These are phyloP conservation scores for Pharnaceum exiguum DNA, from an alignment of 148 eudicot species.

Conservation along the genomic window DNA sequence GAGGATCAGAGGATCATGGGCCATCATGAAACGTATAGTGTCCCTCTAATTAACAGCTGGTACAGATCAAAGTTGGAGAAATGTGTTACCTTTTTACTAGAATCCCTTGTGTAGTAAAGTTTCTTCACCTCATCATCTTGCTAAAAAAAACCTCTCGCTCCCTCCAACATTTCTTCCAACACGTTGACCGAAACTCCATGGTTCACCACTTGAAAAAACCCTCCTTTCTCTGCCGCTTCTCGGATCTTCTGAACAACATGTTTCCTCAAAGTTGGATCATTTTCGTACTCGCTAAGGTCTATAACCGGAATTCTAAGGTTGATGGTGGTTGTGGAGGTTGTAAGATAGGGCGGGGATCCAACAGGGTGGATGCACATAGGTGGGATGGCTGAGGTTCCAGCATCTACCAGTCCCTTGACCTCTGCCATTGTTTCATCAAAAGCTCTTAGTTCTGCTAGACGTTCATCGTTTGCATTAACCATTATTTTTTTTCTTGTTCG, in stretches of 20 bases:
- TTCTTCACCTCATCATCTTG: slow-evolving; percentile 35
- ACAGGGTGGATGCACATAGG: slow-evolving; percentile 25
- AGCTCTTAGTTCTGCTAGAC: slow-evolving; percentile 32
- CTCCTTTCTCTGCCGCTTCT: slow-evolving; percentile 30
- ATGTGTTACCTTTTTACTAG: slow-evolving; percentile 17
- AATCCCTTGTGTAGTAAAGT: slow-evolving; percentile 31
- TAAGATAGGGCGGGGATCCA: neutral
- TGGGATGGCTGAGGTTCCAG: slow-evolving; percentile 35
- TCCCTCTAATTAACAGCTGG: slow-evolving; percentile 33
- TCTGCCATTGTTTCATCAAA: slow-evolving; percentile 60
- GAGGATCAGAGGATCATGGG: slow-evolving; percentile 32
- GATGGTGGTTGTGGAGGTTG: neutral
- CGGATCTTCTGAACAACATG: slow-evolving; percentile 16
- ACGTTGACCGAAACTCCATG: slow-evolving; percentile 35
- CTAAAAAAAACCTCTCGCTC: slow-evolving; percentile 35
- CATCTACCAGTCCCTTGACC: slow-evolving; percentile 53
- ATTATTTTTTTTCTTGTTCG: too few relatives aligned
- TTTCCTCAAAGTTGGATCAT: neutral
- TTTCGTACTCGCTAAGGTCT: slow-evolving; percentile 16
- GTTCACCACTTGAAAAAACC: slow-evolving; percentile 51
- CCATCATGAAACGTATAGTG: slow-evolving; percentile 20
- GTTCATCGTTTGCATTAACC: too few relatives aligned
- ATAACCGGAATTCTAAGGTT: slow-evolving; percentile 28
- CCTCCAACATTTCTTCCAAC: slow-evolving; percentile 32
- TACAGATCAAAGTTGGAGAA: slow-evolving; percentile 35